Conservation (phyloP, 192 early-diverging fungal species). For the Entophlyctis luteolus region DNA sequence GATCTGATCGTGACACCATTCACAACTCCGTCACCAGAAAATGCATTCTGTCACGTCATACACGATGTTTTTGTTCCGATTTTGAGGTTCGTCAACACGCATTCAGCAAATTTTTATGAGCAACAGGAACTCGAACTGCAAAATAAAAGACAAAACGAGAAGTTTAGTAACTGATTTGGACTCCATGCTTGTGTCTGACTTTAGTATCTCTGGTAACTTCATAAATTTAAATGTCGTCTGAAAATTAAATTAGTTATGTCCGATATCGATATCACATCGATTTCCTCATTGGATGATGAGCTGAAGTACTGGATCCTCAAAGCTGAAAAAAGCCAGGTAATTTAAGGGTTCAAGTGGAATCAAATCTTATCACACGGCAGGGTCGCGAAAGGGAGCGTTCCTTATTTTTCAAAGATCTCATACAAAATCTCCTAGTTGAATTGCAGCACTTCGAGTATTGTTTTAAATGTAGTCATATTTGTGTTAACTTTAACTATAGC, state of each 20-base stretch:
- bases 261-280: background rate
- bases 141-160: slow-evolving; percentile 9
- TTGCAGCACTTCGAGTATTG: too few species aligned
- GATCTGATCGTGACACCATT: slow-evolving; percentile 5
- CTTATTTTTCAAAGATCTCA: background rate
- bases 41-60: slow-evolving; percentile 8
- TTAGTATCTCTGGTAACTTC: background rate
- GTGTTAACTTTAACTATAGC: too few species aligned
- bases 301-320: slow-evolving; percentile 7
- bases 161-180: slow-evolving; percentile 9
- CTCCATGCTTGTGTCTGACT: background rate
- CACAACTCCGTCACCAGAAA: slow-evolving; percentile 1
- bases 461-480: too few species aligned
- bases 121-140: slow-evolving; percentile 9
- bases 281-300: background rate
- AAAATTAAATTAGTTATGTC: background rate
- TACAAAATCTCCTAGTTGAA: background rate
- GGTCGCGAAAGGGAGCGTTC: slow-evolving; percentile 15
- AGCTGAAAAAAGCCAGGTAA: slow-evolving; percentile 10
- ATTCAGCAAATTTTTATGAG: background rate
- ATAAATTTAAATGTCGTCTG: background rate
- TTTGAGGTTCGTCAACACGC: background rate
- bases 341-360: background rate
- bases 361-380: background rate
- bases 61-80: slow-evolving; percentile 18